These are phyloP conservation scores for Adiantum capillusveneris DNA, from an alignment of 75 land plant species.

Conservation along the genomic window DNA sequence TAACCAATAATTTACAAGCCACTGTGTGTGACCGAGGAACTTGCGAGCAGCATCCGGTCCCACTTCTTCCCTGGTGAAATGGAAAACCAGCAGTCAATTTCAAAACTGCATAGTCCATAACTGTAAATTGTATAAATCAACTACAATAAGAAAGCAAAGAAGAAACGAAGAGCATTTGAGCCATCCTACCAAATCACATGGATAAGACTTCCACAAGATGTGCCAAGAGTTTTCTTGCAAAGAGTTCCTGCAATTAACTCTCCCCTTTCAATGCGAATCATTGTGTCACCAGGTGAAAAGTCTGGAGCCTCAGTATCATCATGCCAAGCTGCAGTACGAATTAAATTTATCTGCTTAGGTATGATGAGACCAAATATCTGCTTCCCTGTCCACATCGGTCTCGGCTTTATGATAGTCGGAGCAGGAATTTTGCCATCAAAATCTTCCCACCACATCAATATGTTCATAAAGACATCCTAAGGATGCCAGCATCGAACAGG, in stretches of 20 bases:
- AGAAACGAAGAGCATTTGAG: no score
- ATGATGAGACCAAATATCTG: slow-evolving; percentile 97
- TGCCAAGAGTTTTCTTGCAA: slow-evolving; percentile 94
- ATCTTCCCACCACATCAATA: slow-evolving; percentile 99
- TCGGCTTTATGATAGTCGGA: slow-evolving; percentile 88
- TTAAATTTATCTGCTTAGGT: slow-evolving; percentile 93
- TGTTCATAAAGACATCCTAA: slow-evolving; percentile 99
- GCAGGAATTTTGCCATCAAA: slow-evolving; percentile 94
- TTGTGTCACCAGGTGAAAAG: slow-evolving; percentile 90
- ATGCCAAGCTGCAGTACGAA: slow-evolving; percentile 84
- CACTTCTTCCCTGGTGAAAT: slow-evolving; percentile 86
- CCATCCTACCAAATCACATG: slow-evolving; percentile 88
- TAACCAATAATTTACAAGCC: slow-evolving; percentile 99
- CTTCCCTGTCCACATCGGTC: slow-evolving; percentile 96
- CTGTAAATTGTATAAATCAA: no score
- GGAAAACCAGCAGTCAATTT: no score
- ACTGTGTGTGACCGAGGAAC: slow-evolving; percentile 96
- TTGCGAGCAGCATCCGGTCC: slow-evolving; percentile 99
- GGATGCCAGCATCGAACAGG: not conserved
- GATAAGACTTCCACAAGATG: slow-evolving; percentile 90
- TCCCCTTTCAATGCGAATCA: slow-evolving; percentile 89
- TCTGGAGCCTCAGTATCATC: slow-evolving; percentile 61
- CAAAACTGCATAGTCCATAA: no score
- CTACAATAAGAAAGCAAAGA: no score
- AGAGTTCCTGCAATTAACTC: slow-evolving; percentile 92